These are phyloP conservation scores for Dactylonectria estremocensis DNA, from an alignment of 2,329 filamentous ascomycete species.

Conservation along the genomic window DNA sequence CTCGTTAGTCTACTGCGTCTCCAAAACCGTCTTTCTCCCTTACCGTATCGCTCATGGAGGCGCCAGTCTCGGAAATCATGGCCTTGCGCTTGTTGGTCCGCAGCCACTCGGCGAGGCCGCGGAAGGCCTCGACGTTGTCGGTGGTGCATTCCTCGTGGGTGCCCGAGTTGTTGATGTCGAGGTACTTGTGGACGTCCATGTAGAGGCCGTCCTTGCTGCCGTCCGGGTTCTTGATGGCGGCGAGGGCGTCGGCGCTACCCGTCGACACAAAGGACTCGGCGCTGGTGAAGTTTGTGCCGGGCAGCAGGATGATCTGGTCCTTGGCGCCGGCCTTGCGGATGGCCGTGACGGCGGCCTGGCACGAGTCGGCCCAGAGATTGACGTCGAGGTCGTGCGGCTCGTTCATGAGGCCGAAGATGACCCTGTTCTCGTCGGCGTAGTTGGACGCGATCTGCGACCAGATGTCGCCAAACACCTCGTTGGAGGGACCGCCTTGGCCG, in stretches of 20 bases:
- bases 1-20: constrained; percentile 21
- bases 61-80: constrained; percentile 69
- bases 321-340: constrained; percentile 78
- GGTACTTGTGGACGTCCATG: constrained; percentile 74
- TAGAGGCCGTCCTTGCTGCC: constrained; percentile 70
- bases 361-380: constrained; percentile 70
- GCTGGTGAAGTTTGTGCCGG: constrained; percentile 73
- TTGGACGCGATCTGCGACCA: constrained; percentile 73
- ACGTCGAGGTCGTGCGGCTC: constrained; percentile 76
- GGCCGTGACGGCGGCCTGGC: constrained; percentile 75
- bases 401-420: constrained; percentile 78
- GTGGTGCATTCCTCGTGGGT: constrained; percentile 66
- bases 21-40: constrained; percentile 22
- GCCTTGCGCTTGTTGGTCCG: constrained; percentile 63
- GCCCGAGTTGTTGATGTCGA: constrained; percentile 71
- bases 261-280: constrained; percentile 64
- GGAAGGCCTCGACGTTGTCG: constrained; percentile 66
- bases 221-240: constrained; percentile 71
- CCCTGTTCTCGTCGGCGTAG: constrained; percentile 69
- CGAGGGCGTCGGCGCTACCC: constrained; percentile 66
- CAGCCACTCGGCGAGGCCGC: constrained; percentile 62
- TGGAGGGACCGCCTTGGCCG: constrained; percentile 75
- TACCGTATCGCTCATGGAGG: constrained; percentile 59
- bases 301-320: constrained; percentile 71
- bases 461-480: constrained; percentile 70